phyloP scores from a whole-genome alignment of 1,284 basidiomycete genomes.

The Crocinoboletus sp. region DNA sequence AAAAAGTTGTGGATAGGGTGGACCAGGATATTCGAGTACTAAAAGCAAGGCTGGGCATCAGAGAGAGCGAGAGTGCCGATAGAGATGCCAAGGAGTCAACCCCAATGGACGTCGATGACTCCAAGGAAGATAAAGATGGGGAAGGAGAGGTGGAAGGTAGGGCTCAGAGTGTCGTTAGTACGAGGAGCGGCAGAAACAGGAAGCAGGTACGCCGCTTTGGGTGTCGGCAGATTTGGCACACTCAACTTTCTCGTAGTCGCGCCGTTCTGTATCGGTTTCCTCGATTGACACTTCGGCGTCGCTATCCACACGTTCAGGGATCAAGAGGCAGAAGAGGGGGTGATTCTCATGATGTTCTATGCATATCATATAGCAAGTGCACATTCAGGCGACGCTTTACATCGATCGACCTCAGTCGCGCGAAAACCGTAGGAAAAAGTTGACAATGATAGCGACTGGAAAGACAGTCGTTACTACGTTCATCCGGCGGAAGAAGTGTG shows the following conservation, averaged over 20 bases:
- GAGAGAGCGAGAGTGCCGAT: slow-evolving; percentile 40
- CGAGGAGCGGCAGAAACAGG: slow-evolving; percentile 51
- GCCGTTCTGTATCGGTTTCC: slow-evolving; percentile 59
- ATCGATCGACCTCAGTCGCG: slow-evolving; percentile 25
- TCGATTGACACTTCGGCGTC: slow-evolving; percentile 63
- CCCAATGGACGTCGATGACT: slow-evolving; percentile 37
- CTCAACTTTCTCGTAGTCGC: slow-evolving; percentile 36
- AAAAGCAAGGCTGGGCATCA: slow-evolving; percentile 61
- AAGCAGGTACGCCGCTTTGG: slow-evolving; percentile 46
- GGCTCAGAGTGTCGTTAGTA: slow-evolving; percentile 62
- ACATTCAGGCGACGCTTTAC: slow-evolving; percentile 2
- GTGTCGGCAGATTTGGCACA: background rate
- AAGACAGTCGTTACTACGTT: slow-evolving; percentile 4
- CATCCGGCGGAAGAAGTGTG: background rate
- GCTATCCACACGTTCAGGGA: slow-evolving; percentile 43
- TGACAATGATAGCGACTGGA: slow-evolving; percentile 82
- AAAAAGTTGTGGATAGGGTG: slow-evolving; percentile 81
- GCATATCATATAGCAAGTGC: slow-evolving; percentile 5
- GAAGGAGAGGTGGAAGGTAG: slow-evolving; percentile 39
- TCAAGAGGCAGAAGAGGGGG: slow-evolving; percentile 55
- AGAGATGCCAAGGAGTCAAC: slow-evolving; percentile 29
- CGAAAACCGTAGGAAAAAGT: slow-evolving; percentile 84
- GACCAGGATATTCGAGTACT: slow-evolving; percentile 78
- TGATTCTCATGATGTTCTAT: slow-evolving; percentile 23
- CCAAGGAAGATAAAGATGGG: slow-evolving; percentile 33